A percentile compares a stretch with the other conserved stretches of the same genome.
Conservation (phyloP, 495 filamentous ascomycete genomes). For the Cetradonia linearis region DNA sequence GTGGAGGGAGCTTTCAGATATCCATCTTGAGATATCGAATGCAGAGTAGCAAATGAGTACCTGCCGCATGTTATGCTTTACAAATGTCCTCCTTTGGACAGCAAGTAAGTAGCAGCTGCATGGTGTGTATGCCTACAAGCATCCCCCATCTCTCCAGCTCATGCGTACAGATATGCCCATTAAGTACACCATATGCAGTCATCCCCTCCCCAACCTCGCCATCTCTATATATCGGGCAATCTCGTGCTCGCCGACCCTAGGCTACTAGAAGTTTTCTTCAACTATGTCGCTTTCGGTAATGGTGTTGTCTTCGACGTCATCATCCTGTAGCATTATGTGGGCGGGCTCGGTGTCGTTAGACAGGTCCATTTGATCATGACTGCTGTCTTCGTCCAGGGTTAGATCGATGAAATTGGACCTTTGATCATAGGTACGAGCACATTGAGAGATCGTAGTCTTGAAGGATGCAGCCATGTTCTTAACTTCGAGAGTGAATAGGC, state of each 20-base stretch:
- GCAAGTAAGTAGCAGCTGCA: too few species aligned
- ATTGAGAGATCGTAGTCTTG: background rate
- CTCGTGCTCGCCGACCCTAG: conserved; percentile 20
- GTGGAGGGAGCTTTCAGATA: too few species aligned
- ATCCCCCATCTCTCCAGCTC: background rate
- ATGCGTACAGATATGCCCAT: background rate
- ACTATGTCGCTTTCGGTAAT: conserved; percentile 19
- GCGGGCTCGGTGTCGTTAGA: background rate
- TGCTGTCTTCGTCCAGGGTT: background rate
- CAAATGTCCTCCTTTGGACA: too few species aligned
- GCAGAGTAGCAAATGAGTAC: too few species aligned
- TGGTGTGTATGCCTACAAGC: too few species aligned
- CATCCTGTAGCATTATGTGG: conserved; percentile 1
- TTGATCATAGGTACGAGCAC: background rate
- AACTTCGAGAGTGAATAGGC: background rate
- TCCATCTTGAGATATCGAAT: too few species aligned
- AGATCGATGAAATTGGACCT: background rate
- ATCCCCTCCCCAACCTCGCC: background rate
- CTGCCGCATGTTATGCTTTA: too few species aligned
- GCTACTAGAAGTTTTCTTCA: conserved; percentile 42
- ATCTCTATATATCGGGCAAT: background rate
- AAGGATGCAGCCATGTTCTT: background rate
- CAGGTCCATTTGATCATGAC: background rate
- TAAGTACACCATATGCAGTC: background rate
- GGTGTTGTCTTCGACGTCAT: conserved; percentile 20